These are phyloP conservation scores for Acer yangbiense DNA, from an alignment of 345 rosid genomes.

Conservation along the genomic window DNA sequence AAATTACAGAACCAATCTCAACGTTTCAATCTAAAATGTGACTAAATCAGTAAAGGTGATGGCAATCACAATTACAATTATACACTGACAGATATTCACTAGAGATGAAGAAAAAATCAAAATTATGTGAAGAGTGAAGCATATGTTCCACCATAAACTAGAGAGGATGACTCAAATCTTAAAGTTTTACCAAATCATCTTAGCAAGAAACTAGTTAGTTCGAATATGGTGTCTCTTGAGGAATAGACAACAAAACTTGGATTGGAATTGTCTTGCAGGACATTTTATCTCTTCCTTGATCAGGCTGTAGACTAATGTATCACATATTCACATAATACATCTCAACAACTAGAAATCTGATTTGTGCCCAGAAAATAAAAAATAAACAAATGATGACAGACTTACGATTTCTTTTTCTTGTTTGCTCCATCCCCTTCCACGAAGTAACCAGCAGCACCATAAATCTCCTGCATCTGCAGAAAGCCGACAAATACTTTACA, in stretches of 20 bases:
- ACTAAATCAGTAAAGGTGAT: neutral
- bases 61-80: neutral
- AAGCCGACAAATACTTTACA: neutral
- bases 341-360: conserved; percentile 2
- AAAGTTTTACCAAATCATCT: neutral
- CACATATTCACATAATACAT: neutral
- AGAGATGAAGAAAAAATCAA: neutral
- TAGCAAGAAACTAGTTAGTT: neutral
- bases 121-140: neutral
- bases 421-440: conserved; percentile 53
- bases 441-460: conserved; percentile 96
- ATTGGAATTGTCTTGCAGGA: neutral
- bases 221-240: neutral
- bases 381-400: neutral
- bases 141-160: neutral
- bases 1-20: neutral
- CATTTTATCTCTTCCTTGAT: neutral
- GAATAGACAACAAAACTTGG: neutral
- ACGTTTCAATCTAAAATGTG: neutral
- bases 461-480: conserved; percentile 81
- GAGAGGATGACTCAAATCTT: neutral
- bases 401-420: conserved; percentile 54
- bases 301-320: neutral
- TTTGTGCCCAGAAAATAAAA: neutral
- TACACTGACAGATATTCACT: neutral